Evolutionary conservation across 2,329 filamentous ascomycete species (phyloP), one percentile per base, ranked within the genome.

Genomic region (Penicillium sp.): DNA sequence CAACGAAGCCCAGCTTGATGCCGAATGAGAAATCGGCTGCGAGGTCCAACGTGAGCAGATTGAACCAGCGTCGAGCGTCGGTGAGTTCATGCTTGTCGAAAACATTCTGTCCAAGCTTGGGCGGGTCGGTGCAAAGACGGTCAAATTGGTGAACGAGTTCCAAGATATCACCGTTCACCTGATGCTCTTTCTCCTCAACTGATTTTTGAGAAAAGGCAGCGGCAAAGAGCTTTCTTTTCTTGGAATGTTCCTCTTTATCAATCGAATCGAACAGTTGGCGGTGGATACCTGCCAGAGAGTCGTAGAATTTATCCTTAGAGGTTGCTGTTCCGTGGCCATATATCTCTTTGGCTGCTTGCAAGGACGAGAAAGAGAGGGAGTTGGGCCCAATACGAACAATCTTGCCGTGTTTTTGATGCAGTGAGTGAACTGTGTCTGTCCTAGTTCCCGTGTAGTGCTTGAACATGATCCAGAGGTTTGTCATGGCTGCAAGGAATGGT

Each of bases 1-100:
- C 49, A 22, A 52, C 34, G 20, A 52, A 52, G 37, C 49, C 49
- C 49, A 52, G 37, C 22, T 35, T 20, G 17, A 39, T 52, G 7
- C 49, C 49, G 37, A 52, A 52, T 37, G 49, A 35, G 37, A 37
- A 35, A 52, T 35, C 49, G 20, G 34, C 49, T 25, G 37, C 37
- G 34, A 52, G 34, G 49, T 52, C 49, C 17, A 52, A 52, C 34
- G 37, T 52, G 49, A 52, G 37, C 35, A 52, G 37, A 31, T 52
- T 52, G 37, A 52, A 37, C 49, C 49, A 52, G 34, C 49, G 37
- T 15, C 49, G 49, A 42, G 37, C 49, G 22, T 52, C 37, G 37
- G 39, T 42, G 6, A 42, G 39, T 42, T 42, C 39, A 42, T 42
- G 39, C 39, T 42, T n/a, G 17, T 42, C 39, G n/a, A 42, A 42